These are phyloP conservation scores for Pogostemon cablin DNA, from an alignment of 257 asterid genomes.

Conservation along the genomic window DNA sequence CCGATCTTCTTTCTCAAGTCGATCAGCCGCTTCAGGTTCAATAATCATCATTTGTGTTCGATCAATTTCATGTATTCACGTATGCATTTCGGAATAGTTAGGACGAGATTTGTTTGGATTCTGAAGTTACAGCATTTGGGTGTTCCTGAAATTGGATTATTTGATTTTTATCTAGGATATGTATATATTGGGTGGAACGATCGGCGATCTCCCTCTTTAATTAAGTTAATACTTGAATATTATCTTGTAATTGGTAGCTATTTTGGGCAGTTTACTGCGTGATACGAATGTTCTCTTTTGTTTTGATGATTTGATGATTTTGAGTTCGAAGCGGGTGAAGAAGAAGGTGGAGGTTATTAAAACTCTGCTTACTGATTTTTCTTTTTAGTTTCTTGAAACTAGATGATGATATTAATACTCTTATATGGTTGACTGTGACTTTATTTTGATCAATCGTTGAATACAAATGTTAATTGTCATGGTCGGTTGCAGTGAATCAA, in stretches of 20 bases:
- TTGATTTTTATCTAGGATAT: neutral
- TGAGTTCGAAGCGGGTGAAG: constrained; percentile 3
- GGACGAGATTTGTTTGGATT: constrained; percentile 22
- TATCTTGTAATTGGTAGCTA: neutral
- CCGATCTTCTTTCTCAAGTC: constrained; percentile 97
- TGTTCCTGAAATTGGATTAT: constrained; percentile 3
- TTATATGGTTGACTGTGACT: neutral
- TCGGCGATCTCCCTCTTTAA: too few species aligned
- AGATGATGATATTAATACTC: neutral
- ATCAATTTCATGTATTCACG: neutral
- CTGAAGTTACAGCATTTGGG: neutral
- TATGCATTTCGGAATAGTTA: neutral
- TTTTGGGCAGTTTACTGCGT: neutral
- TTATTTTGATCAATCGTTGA: neutral
- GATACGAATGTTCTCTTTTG: neutral
- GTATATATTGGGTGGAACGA: neutral
- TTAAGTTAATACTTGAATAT: neutral
- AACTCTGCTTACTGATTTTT: constrained; percentile 14
- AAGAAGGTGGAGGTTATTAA: neutral
- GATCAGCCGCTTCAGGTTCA: constrained; percentile 97
- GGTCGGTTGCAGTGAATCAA: constrained; percentile 9
- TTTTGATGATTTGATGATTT: neutral
- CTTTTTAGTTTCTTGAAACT: neutral
- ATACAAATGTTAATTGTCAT: neutral
- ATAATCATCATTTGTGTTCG: neutral